Conservation (phyloP, 306 rosid species). For the Begonia masoniana region DNA sequence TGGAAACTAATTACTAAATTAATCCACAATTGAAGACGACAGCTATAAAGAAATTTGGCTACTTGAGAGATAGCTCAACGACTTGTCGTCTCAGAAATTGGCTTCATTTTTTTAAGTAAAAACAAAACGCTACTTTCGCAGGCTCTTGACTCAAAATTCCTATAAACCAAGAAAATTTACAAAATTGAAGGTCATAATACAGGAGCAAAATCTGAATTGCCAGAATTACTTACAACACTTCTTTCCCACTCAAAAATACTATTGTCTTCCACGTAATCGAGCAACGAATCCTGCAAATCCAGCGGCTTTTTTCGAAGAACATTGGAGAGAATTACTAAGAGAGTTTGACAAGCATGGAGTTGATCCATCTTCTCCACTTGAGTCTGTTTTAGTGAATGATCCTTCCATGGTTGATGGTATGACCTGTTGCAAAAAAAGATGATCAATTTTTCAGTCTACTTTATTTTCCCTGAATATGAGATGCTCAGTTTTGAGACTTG, state of each 20-base stretch:
- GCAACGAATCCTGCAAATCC: conserved; percentile 27
- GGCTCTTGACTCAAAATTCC: too few species aligned
- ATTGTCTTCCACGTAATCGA: conserved; percentile 28
- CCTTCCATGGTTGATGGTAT: conserved; percentile 57
- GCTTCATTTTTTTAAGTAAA: too few species aligned
- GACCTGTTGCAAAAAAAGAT: conserved; percentile 35
- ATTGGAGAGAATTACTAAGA: conserved; percentile 41
- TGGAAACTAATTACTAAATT: too few species aligned
- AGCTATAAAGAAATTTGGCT: too few species aligned
- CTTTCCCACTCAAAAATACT: conserved; percentile 60
- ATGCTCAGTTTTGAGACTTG: background rate
- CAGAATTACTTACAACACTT: conserved; percentile 15
- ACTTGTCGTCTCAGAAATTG: too few species aligned
- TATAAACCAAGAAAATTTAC: too few species aligned
- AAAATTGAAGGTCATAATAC: background rate
- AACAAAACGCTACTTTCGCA: too few species aligned
- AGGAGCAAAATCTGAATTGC: background rate
- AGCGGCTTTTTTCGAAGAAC: conserved; percentile 31
- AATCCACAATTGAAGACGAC: too few species aligned
- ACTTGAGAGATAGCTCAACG: too few species aligned
- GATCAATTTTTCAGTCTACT: background rate
- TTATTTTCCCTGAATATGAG: background rate
- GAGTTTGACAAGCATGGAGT: conserved; percentile 56
- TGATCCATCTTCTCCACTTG: conserved; percentile 51
- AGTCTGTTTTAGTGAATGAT: conserved; percentile 25